phyloP scores from a whole-genome alignment of 305 asterid genomes.

The Nicotiana rustica region DNA sequence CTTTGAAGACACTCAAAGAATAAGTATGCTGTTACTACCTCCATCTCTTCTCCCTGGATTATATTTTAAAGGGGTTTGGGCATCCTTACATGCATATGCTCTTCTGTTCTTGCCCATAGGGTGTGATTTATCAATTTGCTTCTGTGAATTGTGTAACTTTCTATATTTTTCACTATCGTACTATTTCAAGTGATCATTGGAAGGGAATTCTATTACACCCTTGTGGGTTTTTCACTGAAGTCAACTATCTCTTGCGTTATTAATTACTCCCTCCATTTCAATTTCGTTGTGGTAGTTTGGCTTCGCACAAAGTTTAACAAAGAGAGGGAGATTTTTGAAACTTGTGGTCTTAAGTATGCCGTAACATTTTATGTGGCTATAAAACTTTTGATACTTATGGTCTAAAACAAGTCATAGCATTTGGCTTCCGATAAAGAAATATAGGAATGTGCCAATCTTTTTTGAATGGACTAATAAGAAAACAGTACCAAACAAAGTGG shows the following conservation, averaged over 20 bases:
- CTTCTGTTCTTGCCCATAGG: slow-evolving; percentile 10
- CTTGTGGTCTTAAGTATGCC: too few relatives aligned
- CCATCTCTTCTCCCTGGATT: slow-evolving; percentile 27
- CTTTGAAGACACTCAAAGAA: not conserved
- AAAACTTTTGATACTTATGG: too few relatives aligned
- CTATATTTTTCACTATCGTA: not conserved
- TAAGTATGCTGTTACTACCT: slow-evolving; percentile 1
- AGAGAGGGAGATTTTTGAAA: too few relatives aligned
- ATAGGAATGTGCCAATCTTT: too few relatives aligned
- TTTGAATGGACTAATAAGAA: too few relatives aligned
- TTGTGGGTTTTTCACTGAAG: not conserved
- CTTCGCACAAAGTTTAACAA: too few relatives aligned
- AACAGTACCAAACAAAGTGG: too few relatives aligned
- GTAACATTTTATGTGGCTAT: too few relatives aligned
- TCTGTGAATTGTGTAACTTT: not conserved
- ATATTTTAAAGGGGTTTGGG: not conserved
- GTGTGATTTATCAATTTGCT: not conserved
- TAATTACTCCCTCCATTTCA: not conserved
- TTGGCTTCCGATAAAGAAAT: too few relatives aligned
- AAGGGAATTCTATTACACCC: not conserved
- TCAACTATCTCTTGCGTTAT: not conserved
- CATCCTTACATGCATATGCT: slow-evolving; percentile 9
- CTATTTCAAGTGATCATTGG: slow-evolving; percentile 17
- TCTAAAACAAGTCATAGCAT: too few relatives aligned
- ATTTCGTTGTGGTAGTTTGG: too few relatives aligned